Evolutionary conservation across 1,284 basidiomycete genomes (phyloP).

Genomic region (Ceratobasidium sp.): DNA sequence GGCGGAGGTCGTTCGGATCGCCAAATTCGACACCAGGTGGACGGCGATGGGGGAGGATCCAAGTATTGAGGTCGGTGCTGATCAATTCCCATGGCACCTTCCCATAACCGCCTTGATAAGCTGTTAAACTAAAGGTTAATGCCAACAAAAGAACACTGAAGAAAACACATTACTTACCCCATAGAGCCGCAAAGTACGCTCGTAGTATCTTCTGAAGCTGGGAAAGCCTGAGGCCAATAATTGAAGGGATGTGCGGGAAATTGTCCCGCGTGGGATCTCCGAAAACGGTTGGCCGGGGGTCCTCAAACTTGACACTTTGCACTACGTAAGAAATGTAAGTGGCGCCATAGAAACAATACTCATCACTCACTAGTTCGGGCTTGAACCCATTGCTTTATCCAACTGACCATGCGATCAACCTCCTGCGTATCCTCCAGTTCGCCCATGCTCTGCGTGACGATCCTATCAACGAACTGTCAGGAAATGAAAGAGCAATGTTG

Average conservation of each 20-base stretch:
- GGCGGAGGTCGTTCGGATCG: constrained; percentile 3
- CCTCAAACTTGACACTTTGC: neutral
- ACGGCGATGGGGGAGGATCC: neutral
- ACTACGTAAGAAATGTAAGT: too few species aligned
- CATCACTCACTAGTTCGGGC: neutral
- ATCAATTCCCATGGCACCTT: constrained; percentile 6
- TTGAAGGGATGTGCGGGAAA: neutral
- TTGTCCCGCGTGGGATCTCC: neutral
- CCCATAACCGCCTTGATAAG: neutral
- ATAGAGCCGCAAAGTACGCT: neutral
- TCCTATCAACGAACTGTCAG: neutral
- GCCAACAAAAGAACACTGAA: too few species aligned
- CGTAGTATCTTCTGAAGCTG: neutral
- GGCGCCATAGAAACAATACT: neutral
- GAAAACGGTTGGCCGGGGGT: neutral
- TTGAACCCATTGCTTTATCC: neutral
- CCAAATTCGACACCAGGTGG: neutral
- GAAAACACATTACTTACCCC: neutral
- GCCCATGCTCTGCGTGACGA: neutral
- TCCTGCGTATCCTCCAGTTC: neutral
- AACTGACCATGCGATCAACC: neutral
- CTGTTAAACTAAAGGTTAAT: neutral
- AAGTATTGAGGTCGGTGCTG: neutral
- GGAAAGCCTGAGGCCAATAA: neutral
- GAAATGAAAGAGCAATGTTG: too few species aligned